Percentiles rank a stretch among this genome's conserved stretches.
These are phyloP conservation scores for Schizochytrium sp. DNA, from an alignment of 108 stramenopile species.

Conservation along the genomic window DNA sequence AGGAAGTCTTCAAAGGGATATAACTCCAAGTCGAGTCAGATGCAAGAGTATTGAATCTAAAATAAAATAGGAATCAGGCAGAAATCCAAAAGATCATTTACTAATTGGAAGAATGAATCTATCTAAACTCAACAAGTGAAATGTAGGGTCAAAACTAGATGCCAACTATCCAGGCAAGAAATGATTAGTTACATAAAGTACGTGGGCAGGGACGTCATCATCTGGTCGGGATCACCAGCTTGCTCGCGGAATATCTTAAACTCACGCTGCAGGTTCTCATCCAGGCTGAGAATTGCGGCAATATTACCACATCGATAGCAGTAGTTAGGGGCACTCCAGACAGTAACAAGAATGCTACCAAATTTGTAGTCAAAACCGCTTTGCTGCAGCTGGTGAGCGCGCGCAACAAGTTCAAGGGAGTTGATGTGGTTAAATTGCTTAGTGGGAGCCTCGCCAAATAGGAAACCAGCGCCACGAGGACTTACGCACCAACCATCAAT, in stretches of 20 bases:
- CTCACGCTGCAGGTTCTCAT: conserved; percentile 74
- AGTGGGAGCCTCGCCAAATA: conserved; percentile 89
- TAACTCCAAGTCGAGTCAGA: too few relatives aligned
- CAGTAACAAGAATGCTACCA: conserved; percentile 86
- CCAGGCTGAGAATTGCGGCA: conserved; percentile 85
- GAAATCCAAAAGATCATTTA: too few relatives aligned
- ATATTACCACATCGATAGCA: conserved; percentile 98
- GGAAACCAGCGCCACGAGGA: conserved; percentile 91
- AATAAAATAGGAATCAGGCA: too few relatives aligned
- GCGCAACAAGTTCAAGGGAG: conserved; percentile 86
- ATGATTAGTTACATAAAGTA: conserved; percentile 2
- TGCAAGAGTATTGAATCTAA: too few relatives aligned
- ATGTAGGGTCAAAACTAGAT: too few relatives aligned
- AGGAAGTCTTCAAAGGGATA: too few relatives aligned
- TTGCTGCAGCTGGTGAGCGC: conserved; percentile 97
- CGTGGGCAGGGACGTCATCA: conserved; percentile 30
- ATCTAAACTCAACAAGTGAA: too few relatives aligned
- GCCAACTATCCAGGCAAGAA: too few relatives aligned
- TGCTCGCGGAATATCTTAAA: conserved; percentile 43
- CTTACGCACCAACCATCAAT: conserved; percentile 91
- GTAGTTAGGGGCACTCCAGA: conserved; percentile 96
- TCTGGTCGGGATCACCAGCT: conserved; percentile 19
- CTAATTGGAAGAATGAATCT: too few relatives aligned
- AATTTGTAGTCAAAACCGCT: conserved; percentile 91
- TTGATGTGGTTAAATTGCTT: conserved; percentile 93